phyloP scores from a whole-genome alignment of 257 asterid species.

The Solanum chmielewskii region DNA sequence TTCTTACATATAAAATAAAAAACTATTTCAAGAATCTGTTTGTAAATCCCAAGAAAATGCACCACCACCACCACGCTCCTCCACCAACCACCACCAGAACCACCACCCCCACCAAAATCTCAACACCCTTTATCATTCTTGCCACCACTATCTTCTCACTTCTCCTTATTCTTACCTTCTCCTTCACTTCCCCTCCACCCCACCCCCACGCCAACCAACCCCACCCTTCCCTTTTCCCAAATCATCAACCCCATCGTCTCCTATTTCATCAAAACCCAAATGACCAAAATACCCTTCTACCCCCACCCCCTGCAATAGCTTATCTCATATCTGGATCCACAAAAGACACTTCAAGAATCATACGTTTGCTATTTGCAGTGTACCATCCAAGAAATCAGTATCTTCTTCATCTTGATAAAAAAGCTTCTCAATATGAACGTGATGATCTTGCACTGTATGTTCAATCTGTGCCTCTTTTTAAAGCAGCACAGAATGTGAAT shows the following conservation, averaged over 20 bases:
- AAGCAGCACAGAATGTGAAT: slow-evolving; percentile 66
- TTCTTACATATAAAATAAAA: background rate
- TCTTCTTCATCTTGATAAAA: slow-evolving; percentile 62
- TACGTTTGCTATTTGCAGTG: slow-evolving; percentile 53
- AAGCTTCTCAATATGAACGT: slow-evolving; percentile 53
- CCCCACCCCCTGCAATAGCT: slow-evolving; percentile 66
- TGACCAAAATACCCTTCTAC: slow-evolving; percentile 1
- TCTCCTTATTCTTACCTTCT: slow-evolving; percentile 34
- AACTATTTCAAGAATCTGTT: background rate
- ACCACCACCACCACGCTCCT: slow-evolving; percentile 10
- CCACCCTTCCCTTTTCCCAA: slow-evolving; percentile 51
- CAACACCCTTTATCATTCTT: slow-evolving; percentile 27
- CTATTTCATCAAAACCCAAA: slow-evolving; percentile 18
- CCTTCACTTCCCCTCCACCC: slow-evolving; percentile 30
- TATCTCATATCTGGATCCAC: slow-evolving; percentile 73
- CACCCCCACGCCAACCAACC: slow-evolving; percentile 34
- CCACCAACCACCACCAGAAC: slow-evolving; percentile 12
- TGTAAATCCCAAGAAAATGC: slow-evolving; percentile 1
- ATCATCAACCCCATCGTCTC: slow-evolving; percentile 34
- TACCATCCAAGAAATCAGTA: slow-evolving; percentile 79
- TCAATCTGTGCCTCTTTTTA: slow-evolving; percentile 51
- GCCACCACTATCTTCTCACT: slow-evolving; percentile 50
- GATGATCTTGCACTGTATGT: slow-evolving; percentile 44
- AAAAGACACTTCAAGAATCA: slow-evolving; percentile 45
- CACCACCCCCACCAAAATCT: slow-evolving; percentile 4